Evolutionary conservation across 2,329 filamentous ascomycete species (phyloP).

Genomic region (Colletotrichum phormii): DNA sequence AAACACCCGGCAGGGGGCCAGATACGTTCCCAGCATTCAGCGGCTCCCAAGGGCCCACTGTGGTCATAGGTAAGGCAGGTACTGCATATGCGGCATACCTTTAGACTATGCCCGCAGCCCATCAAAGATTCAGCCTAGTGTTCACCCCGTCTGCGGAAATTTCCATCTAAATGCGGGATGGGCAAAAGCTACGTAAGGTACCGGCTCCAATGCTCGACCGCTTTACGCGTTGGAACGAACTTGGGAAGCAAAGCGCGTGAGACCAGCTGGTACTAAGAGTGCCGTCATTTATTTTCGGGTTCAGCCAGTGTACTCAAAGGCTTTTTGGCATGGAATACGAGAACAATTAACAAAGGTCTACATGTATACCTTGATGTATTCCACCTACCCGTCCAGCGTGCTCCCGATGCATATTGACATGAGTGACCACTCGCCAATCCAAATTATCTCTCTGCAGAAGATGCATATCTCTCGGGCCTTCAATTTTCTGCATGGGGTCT

Average conservation of each 20-base stretch:
- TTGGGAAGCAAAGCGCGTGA: neutral
- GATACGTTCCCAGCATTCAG: constrained; percentile 14
- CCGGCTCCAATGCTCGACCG: neutral
- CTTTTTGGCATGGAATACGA: neutral
- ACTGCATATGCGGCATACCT: neutral
- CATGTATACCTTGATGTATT: neutral
- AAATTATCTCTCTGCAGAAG: too few relatives aligned
- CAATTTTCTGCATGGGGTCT: neutral
- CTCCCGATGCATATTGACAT: neutral
- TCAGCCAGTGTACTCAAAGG: neutral
- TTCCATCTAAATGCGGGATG: constrained; percentile 14
- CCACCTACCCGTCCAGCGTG: neutral
- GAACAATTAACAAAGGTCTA: neutral
- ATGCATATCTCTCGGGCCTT: too few relatives aligned
- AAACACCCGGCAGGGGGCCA: neutral
- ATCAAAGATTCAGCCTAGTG: constrained; percentile 13
- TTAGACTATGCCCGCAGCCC: neutral
- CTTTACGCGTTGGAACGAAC: neutral
- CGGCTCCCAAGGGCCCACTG: neutral
- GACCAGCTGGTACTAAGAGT: neutral
- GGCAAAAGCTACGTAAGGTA: neutral
- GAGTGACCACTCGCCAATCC: too few relatives aligned
- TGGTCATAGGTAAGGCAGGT: neutral
- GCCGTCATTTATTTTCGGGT: neutral
- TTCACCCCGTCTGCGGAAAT: constrained; percentile 8